Evolutionary conservation across 225 moss, liverwort and hornwort species (phyloP).

Genomic region (Asterella californica): DNA sequence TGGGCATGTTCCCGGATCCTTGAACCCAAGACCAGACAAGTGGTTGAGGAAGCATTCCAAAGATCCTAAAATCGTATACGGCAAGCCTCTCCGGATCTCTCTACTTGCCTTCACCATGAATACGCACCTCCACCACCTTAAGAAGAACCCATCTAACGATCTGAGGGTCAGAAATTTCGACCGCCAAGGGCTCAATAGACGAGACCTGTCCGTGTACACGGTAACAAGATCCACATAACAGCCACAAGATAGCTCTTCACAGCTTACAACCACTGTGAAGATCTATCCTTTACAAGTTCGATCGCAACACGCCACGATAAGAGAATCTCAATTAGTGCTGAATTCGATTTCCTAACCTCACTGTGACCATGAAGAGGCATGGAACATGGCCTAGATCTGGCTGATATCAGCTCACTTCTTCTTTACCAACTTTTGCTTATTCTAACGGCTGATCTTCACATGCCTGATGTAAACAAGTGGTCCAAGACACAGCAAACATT

Average conservation of each 20-base stretch:
- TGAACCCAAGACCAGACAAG: conserved; percentile 46
- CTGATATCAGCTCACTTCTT: neutral
- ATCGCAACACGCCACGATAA: neutral
- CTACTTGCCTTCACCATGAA: neutral
- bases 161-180: neutral
- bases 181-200: neutral
- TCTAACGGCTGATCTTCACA: no score
- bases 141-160: neutral
- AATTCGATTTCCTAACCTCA: no score
- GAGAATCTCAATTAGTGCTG: neutral
- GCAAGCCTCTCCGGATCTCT: conserved; percentile 34
- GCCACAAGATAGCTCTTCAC: neutral
- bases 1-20: conserved; percentile 52
- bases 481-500: neutral
- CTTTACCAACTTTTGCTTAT: no score
- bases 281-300: neutral
- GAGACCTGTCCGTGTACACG: neutral
- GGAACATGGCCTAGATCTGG: neutral
- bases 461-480: no score
- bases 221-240: neutral
- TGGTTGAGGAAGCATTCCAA: conserved; percentile 84
- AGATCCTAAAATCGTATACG: conserved; percentile 55
- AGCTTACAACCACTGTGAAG: neutral
- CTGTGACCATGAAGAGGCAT: neutral
- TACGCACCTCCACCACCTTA: neutral